Evolutionary conservation across 768 basidiomycete genomes (phyloP), one percentile per base, ranked within the genome.

Genomic region (Leucogyrophana mollusca): DNA sequence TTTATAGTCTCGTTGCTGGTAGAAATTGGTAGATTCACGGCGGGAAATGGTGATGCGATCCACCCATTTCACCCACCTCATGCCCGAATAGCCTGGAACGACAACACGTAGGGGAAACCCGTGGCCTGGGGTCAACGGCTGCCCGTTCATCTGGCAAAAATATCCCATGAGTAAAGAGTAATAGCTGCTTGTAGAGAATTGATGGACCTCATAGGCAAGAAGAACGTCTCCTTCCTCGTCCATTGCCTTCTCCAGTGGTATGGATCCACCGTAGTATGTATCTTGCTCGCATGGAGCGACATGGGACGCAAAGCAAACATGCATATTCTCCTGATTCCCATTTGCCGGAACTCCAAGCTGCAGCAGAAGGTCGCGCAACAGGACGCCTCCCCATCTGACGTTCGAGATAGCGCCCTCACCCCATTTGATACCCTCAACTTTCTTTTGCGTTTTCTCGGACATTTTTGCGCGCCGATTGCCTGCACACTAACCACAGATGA

Each of bases 11-110:
- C 72, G 73, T 59, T 85, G 83, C 52, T 87, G 84, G 56, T 85
- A 87, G 61, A 79, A 85, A 57, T 83, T 85, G 23, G 76, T 72
- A 1, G 83, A 84, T 63, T 87, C 84, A 6, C 46, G 25, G 3
- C 43, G 53, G 4, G 81, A 77, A 46, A 86, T 56, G 21, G 71
- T 64, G 54, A 87, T 79, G 1, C 69, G 77, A 54, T 85, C 81
- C 0, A 85, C 68, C 85, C 86, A 88, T 69, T 88, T 87, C 7
- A 86, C 83, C 82, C 84, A 85, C 9, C 85, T 77, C 23, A 82
- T 85, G 5, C 85, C 85, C 13, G 79, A 69, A 54, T 74, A 77
- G 3, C 86, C 85, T 0, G 86, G 86, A 1, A 81, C 80, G 33
- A 87, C 76, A 7, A 83, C 62, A n/a, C 85, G 79, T 20, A 88